Evolutionary conservation across 2,329 filamentous ascomycete genomes (phyloP), one percentile per base, ranked within the genome.

Genomic region (Penicillium sp.): DNA sequence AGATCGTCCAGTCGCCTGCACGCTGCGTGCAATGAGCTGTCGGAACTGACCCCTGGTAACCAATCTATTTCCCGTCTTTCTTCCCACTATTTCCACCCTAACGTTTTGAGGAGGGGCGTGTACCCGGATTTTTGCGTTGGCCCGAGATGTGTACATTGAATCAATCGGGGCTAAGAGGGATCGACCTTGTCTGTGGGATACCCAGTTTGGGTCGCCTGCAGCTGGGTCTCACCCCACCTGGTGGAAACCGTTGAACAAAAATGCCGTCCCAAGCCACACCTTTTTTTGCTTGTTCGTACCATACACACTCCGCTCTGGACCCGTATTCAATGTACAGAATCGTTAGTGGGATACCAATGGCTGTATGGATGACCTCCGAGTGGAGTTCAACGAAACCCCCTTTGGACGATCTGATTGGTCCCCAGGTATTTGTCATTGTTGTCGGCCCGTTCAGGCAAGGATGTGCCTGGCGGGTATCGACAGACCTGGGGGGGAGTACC

Each of bases 221-320:
- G 53, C 55, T 56, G 45, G 47, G 24, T n/a, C 33, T 51, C 56
- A 4, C 37, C 55, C 53, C 58, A 60, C 56, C 40, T 43, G 48
- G 59, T 65, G 61, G 61, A 62, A 65, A 63, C 62, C 62, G 62
- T 65, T 65, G 57, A 59, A 59, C 24, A 53, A 54, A 43, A 52
- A 58, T 54, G 51, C 40, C 47, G 48, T 59, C 55, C 48, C 53
- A 61, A 56, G 61, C 62, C 61, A 64, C 61, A 64, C 59, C 57
- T 42, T 59, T 61, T 59, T 63, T 62, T 62, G 36, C 45, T 51
- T 29, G 34, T 49, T 51, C 16, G 37, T 53, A 48, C 36, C 52
- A 46, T 46, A 56, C 47, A 56, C 47, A 45, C 40, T 50, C 51
- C 46, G 33, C 53, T 23, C 33, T 26, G 45, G 14, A 13, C 39